Evolutionary conservation across 352 stramenopile genomes (phyloP).

Genomic region (Bremia lactucae): DNA sequence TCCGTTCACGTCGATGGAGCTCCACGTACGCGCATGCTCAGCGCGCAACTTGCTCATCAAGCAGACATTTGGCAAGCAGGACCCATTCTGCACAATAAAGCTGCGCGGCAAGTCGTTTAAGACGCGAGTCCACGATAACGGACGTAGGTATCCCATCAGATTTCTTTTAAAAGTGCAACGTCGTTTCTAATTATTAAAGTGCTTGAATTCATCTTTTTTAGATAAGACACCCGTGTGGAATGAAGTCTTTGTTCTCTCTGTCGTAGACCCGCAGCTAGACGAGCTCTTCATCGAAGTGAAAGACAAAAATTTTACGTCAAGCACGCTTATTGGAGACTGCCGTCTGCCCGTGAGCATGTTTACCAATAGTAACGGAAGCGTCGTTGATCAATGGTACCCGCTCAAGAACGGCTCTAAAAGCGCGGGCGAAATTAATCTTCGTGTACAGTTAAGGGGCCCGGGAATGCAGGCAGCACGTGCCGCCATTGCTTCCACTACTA

Average conservation of each 20-base stretch:
- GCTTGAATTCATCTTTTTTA: conserved; percentile 3
- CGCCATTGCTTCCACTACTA: conserved; percentile 5
- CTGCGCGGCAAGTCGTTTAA: conserved; percentile 52
- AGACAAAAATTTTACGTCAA: conserved; percentile 79
- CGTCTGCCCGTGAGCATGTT: conserved; percentile 71
- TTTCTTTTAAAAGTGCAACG: too few species aligned
- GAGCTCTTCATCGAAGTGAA: conserved; percentile 70
- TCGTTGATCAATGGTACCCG: conserved; percentile 75
- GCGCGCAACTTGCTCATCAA: conserved; percentile 75
- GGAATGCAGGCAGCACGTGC: conserved; percentile 10
- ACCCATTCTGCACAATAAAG: conserved; percentile 69
- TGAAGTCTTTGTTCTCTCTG: conserved; percentile 69
- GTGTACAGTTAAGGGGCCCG: conserved; percentile 49
- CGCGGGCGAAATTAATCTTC: conserved; percentile 74
- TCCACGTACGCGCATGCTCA: conserved; percentile 69
- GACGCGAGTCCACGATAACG: conserved; percentile 79
- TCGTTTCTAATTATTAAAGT: too few species aligned
- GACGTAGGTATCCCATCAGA: conserved; percentile 23
- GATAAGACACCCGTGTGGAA: conserved; percentile 73
- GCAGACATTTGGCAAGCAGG: conserved; percentile 79
- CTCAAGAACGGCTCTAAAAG: conserved; percentile 52
- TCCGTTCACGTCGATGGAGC: conserved; percentile 46
- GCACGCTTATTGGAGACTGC: conserved; percentile 62
- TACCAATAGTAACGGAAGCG: conserved; percentile 33
- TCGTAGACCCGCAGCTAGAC: conserved; percentile 63